Conservation (phyloP, 306 rosid species). For the Alnus rubra region DNA sequence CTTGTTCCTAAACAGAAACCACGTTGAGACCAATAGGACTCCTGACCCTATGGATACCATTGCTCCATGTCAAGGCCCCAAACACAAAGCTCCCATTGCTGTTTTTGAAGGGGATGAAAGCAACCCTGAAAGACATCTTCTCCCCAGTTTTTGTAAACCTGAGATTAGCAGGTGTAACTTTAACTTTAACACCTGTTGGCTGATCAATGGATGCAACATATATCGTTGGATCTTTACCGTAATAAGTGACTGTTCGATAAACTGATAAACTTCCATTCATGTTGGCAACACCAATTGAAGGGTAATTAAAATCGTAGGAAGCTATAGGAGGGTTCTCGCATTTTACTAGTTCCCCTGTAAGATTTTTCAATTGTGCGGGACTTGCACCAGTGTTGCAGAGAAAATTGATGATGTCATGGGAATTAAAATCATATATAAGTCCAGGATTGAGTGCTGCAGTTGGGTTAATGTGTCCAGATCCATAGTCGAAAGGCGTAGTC, state of each 20-base stretch:
- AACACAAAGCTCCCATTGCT: conserved; percentile 69
- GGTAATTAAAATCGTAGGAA: conserved; percentile 67
- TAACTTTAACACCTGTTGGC: conserved; percentile 52
- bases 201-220: conserved; percentile 51
- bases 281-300: conserved; percentile 68
- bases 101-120: conserved; percentile 43
- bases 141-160: conserved; percentile 41
- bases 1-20: conserved; percentile 32
- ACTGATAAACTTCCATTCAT: conserved; percentile 66
- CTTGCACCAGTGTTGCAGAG: conserved; percentile 63
- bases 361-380: conserved; percentile 57
- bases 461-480: conserved; percentile 67
- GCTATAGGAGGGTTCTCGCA: conserved; percentile 46
- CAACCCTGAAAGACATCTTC: conserved; percentile 45
- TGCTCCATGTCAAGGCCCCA: conserved; percentile 71
- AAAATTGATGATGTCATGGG: conserved; percentile 57
- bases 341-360: conserved; percentile 38
- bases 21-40: conserved; percentile 66
- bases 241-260: conserved; percentile 54
- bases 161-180: conserved; percentile 39
- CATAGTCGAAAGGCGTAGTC: conserved; percentile 60
- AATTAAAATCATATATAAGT: conserved; percentile 53
- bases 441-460: conserved; percentile 57
- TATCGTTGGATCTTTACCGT: conserved; percentile 42
- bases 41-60: conserved; percentile 53